These are phyloP conservation scores for Ilex asprella DNA, from an alignment of 257 asterid species.

Conservation along the genomic window DNA sequence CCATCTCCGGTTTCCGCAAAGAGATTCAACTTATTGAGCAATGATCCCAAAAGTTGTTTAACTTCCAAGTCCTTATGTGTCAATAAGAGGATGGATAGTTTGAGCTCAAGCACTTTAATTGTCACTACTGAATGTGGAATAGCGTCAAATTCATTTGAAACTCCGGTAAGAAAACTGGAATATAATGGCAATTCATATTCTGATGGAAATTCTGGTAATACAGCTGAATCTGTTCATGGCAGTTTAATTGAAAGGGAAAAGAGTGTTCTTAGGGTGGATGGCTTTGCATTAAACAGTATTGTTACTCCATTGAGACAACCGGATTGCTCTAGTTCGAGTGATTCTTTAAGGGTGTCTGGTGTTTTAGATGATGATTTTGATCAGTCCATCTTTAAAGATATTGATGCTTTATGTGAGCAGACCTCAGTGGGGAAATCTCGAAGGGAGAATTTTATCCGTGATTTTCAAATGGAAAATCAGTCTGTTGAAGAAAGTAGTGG, in stretches of 20 bases:
- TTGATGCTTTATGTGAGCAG: slow-evolving; percentile 70
- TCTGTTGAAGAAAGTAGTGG: slow-evolving; percentile 21
- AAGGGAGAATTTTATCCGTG: slow-evolving; percentile 19
- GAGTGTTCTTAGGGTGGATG: slow-evolving; percentile 20
- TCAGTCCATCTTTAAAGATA: slow-evolving; percentile 62
- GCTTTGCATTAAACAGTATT: slow-evolving; percentile 14
- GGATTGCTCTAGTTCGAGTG: slow-evolving; percentile 20
- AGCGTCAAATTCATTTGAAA: slow-evolving; percentile 7
- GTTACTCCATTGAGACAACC: slow-evolving; percentile 34
- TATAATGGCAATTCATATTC: slow-evolving; percentile 10
- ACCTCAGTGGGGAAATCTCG: slow-evolving; percentile 35
- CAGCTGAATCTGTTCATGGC: slow-evolving; percentile 15
- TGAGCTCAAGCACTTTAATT: slow-evolving; percentile 7
- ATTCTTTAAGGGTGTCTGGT: slow-evolving; percentile 18
- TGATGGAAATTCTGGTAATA: slow-evolving; percentile 12
- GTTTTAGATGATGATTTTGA: slow-evolving; percentile 59
- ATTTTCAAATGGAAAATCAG: slow-evolving; percentile 18
- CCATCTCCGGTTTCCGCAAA: slow-evolving; percentile 19
- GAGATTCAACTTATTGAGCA: slow-evolving; percentile 10
- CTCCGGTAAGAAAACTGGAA: slow-evolving; percentile 23
- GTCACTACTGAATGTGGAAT: slow-evolving; percentile 7
- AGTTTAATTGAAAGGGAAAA: slow-evolving; percentile 15
- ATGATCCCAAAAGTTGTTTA: not conserved
- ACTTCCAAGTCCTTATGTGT: slow-evolving; percentile 4
- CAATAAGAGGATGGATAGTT: slow-evolving; percentile 3